Conservation (phyloP, 768 basidiomycete species). For the Mycena rebaudengoi region DNA sequence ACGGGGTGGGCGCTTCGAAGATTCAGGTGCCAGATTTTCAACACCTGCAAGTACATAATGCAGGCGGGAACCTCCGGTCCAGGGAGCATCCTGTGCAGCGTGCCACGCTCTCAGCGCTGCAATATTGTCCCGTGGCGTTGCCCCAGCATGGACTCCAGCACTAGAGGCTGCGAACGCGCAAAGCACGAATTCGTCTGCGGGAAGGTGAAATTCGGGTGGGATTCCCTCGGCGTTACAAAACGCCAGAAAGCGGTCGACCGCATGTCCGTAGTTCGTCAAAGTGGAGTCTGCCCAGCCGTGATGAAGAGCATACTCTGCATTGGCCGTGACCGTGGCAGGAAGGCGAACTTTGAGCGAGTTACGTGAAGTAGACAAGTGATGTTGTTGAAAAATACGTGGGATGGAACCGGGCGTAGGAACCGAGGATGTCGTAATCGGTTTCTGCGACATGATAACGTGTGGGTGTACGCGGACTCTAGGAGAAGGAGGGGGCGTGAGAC, state of each 20-base stretch:
- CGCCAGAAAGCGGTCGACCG: neutral
- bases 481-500: too few species aligned
- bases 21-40: neutral
- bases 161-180: conserved; percentile 1
- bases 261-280: neutral
- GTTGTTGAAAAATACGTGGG: too few species aligned
- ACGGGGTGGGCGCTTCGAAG: neutral
- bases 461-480: too few species aligned
- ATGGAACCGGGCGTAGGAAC: too few species aligned
- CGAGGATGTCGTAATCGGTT: too few species aligned
- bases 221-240: neutral
- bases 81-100: neutral
- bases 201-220: neutral
- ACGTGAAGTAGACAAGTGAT: too few species aligned
- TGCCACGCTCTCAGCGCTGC: conserved; percentile 8
- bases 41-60: neutral
- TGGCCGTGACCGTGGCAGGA: neutral
- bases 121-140: neutral
- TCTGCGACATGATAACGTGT: too few species aligned
- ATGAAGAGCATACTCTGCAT: neutral
- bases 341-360: neutral
- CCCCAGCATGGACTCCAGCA: neutral
- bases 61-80: neutral
- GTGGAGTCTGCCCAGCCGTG: neutral
- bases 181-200: neutral